Conservation (phyloP, 176 grass and related monocot species). For the Avena insularis region DNA sequence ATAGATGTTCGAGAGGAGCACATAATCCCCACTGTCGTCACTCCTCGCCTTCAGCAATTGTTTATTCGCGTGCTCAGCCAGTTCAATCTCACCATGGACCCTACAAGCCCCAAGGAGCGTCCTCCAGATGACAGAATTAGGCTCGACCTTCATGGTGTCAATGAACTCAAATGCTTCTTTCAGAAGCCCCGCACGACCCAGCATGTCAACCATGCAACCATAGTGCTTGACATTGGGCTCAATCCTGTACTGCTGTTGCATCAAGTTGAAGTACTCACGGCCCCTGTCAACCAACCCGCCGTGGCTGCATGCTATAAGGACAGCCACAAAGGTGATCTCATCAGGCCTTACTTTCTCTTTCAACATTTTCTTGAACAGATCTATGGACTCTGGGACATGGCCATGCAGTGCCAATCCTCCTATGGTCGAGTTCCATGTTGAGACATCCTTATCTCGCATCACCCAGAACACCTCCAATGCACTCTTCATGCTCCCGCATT, state of each 20-base stretch:
- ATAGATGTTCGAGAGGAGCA: constrained; percentile 87
- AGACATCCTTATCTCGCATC: constrained; percentile 72
- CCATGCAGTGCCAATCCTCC: constrained; percentile 79
- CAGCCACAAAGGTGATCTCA: constrained; percentile 84
- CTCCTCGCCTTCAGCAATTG: constrained; percentile 59
- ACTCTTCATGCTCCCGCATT: constrained; percentile 72
- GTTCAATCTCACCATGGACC: constrained; percentile 73
- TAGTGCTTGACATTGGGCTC: constrained; percentile 84
- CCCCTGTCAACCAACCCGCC: constrained; percentile 71
- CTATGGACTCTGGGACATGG: constrained; percentile 52
- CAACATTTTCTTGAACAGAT: constrained; percentile 74
- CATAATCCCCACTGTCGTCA: constrained; percentile 79
- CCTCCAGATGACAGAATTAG: constrained; percentile 86
- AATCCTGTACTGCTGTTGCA: constrained; percentile 71
- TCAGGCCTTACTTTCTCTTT: constrained; percentile 62
- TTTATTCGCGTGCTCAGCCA: constrained; percentile 64
- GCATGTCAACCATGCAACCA: constrained; percentile 88
- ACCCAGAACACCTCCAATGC: constrained; percentile 59
- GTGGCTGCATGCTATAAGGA: constrained; percentile 82
- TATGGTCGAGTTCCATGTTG: constrained; percentile 89
- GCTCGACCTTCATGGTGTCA: constrained; percentile 68
- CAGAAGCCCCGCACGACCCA: constrained; percentile 76
- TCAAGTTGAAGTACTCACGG: constrained; percentile 65
- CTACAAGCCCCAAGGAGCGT: constrained; percentile 82
- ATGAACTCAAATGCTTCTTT: constrained; percentile 87